Conservation (phyloP, 2,329 filamentous ascomycete genomes). For the Xylariaceae sp. region DNA sequence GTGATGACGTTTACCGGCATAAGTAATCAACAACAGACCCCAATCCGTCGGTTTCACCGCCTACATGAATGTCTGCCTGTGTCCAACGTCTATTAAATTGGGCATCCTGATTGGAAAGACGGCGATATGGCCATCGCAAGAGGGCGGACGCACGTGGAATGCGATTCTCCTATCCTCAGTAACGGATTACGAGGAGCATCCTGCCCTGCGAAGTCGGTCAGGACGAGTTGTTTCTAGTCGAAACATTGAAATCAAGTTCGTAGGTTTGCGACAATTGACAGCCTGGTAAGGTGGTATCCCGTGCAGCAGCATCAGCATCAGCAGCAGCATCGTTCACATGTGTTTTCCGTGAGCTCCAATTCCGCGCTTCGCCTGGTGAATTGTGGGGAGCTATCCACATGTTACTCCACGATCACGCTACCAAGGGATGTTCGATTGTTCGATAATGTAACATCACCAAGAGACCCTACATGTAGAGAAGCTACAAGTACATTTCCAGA, state of each 20-base stretch:
- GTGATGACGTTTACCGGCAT: slow-evolving; percentile 21
- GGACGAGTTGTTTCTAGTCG: not conserved
- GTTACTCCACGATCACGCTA: no score
- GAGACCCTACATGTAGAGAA: not conserved
- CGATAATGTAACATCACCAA: no score
- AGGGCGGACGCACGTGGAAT: not conserved
- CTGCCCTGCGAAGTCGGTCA: not conserved
- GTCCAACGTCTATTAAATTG: not conserved
- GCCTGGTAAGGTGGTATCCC: no score
- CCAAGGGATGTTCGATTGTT: no score
- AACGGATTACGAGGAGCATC: not conserved
- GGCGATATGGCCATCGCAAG: not conserved
- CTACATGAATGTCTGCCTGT: not conserved
- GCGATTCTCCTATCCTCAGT: not conserved
- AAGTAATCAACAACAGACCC: not conserved
- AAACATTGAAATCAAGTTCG: not conserved
- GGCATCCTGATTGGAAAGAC: slow-evolving; percentile 1
- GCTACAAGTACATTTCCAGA: not conserved
- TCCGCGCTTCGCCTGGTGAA: not conserved
- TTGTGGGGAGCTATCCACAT: not conserved
- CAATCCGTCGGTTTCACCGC: slow-evolving; percentile 9
- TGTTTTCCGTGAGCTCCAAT: not conserved
- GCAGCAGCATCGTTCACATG: no score
- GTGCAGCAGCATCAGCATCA: no score
- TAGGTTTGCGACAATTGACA: not conserved